phyloP scores from a whole-genome alignment of 139 green algal species.

The Bryopsis sp. region DNA sequence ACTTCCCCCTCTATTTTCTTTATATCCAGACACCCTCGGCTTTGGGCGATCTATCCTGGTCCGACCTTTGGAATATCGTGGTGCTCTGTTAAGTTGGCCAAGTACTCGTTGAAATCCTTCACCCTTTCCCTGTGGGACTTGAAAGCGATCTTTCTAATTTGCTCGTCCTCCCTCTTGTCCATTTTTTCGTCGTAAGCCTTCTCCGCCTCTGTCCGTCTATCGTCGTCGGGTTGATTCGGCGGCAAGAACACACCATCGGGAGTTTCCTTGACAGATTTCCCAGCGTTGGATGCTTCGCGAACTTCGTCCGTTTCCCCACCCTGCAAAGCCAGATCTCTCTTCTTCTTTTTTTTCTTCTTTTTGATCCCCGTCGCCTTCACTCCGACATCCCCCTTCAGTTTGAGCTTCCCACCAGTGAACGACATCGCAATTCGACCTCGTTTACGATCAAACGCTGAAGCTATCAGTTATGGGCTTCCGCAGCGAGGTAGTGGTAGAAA shows the following conservation, averaged over 20 bases:
- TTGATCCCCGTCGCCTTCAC: conserved; percentile 36
- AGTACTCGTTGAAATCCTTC: conserved; percentile 76
- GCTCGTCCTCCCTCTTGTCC: conserved; percentile 57
- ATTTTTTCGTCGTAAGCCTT: conserved; percentile 48
- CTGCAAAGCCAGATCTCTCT: too few relatives aligned
- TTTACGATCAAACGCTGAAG: not conserved
- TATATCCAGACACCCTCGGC: too few relatives aligned
- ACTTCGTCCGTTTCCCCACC: conserved; percentile 8
- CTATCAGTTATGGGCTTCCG: conserved; percentile 34
- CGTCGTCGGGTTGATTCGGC: conserved; percentile 22
- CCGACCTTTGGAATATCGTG: conserved; percentile 81
- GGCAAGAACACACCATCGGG: conserved; percentile 37
- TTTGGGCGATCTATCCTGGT: conserved; percentile 41
- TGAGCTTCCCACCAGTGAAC: conserved; percentile 74
- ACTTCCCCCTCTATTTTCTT: too few relatives aligned
- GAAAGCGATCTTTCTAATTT: conserved; percentile 44
- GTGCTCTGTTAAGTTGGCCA: conserved; percentile 67
- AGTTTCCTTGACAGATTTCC: conserved; percentile 2
- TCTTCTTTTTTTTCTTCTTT: conserved; percentile 82
- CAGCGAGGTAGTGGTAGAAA: conserved; percentile 62
- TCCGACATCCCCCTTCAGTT: conserved; percentile 68
- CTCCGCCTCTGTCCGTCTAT: conserved; percentile 76
- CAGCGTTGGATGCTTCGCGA: conserved; percentile 6
- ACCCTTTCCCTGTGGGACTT: conserved; percentile 78
- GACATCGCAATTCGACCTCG: conserved; percentile 30